Evolutionary conservation across 495 filamentous ascomycete genomes (phyloP), one percentile per base, ranked within the genome.

Genomic region (Xylaria sp.): DNA sequence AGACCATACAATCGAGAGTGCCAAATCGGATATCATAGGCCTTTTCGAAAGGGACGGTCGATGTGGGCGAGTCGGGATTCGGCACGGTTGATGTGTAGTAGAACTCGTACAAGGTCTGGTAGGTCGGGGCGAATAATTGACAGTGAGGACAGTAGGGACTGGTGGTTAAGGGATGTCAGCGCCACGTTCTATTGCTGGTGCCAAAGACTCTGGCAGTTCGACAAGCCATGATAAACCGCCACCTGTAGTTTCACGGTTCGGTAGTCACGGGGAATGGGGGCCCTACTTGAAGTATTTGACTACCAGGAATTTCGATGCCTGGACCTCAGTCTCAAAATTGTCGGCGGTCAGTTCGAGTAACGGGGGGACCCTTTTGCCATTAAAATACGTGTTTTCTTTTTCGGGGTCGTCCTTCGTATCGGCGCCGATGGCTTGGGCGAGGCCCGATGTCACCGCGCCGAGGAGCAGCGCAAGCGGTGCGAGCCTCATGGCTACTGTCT

Each of bases 11-110:
- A 79, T 98, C 93, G 71, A 99, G 78, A 40, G 86, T 86, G 4
- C 86, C 96, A 76, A 98, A 98, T 74, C 93, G 89, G 81, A 98
- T 95, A 80, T 97, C 88, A 79, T 98, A 98, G 79, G 90, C 96
- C 44, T 86, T 83, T n/a, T 83, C 84, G 65, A 90, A 90, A 26
- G 77, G 71, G 21, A 71, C n/a, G 26, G 74, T 67, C 29, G 68
- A 63, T 2, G 72, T 58, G 33, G 71, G 46, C n/a, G 73, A 74
- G 21, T 77, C 68, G n/a, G 75, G 50, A 62, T 83, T 76, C 33
- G 83, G 73, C 63, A 75, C 77, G 75, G 93, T 90, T n/a, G 93
- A 96, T 8, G 95, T 97, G 80, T 95, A 97, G 83, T 98, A 97
- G 82, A 89, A 98, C 80, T 98, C 96, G 82, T 97, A 97, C 29